phyloP scores from a whole-genome alignment of 2,329 filamentous ascomycete species.

The Trichoderma asperellum region DNA sequence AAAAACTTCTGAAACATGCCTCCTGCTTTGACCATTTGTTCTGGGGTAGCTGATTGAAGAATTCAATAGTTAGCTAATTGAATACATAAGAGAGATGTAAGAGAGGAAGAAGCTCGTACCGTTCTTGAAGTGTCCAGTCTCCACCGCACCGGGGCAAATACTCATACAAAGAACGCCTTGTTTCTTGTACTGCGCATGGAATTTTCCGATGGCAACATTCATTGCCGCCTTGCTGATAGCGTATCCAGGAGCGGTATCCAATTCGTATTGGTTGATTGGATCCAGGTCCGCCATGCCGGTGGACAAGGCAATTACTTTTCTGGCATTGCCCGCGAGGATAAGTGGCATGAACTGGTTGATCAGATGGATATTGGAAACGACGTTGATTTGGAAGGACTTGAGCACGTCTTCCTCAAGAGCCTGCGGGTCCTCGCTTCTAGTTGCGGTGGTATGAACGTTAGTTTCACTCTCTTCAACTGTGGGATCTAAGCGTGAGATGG shows the following conservation, averaged over 20 bases:
- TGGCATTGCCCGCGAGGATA: background rate
- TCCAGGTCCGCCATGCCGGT: constrained; percentile 12
- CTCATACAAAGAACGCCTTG: background rate
- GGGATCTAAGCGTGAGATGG: background rate
- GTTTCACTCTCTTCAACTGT: background rate
- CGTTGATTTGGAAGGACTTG: constrained; percentile 13
- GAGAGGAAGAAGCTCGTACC: background rate
- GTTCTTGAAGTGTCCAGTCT: constrained; percentile 5
- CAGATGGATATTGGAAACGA: background rate
- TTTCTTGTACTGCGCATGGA: constrained; percentile 6
- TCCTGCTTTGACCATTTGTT: background rate
- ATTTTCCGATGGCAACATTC: background rate
- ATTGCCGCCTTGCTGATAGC: constrained; percentile 14
- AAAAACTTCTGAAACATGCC: constrained; percentile 1
- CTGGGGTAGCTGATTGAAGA: background rate
- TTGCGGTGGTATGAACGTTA: background rate
- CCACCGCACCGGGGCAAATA: background rate
- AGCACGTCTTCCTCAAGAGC: background rate
- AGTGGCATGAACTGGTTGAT: constrained; percentile 9
- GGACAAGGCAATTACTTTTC: constrained; percentile 9
- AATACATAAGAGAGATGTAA: too few relatives aligned
- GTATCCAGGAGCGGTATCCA: background rate
- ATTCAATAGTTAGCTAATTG: background rate
- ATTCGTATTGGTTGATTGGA: background rate
- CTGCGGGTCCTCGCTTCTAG: background rate